Conservation (phyloP, 2,329 filamentous ascomycete genomes). For the Bipolaris bicolor region DNA sequence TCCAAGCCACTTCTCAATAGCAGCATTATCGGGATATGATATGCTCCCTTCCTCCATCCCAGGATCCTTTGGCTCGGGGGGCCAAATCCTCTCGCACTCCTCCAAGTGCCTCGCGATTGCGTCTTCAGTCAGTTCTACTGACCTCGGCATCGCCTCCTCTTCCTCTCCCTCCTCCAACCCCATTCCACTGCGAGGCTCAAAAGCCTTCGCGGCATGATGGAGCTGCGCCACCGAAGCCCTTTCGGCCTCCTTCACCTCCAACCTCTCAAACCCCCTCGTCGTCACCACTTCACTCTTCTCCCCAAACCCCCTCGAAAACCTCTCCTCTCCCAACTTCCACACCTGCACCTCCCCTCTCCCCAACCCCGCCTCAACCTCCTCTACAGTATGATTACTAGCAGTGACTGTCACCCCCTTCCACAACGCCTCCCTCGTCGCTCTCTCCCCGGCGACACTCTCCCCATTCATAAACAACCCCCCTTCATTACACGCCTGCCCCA, state of each 20-base stretch:
- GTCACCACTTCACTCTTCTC: constrained; percentile 1
- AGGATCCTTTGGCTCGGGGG: constrained; percentile 3
- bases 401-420: constrained; percentile 10
- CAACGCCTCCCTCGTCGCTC: constrained; percentile 14
- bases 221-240: background rate
- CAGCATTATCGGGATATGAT: background rate
- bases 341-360: background rate
- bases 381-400: constrained; percentile 5
- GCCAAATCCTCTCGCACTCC: constrained; percentile 4
- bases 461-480: constrained; percentile 12
- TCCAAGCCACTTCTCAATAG: constrained; percentile 5
- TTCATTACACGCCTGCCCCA: constrained; percentile 21
- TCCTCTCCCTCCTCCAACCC: background rate
- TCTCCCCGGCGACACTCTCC: constrained; percentile 18
- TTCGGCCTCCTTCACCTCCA: background rate
- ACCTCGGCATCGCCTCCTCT: constrained; percentile 4
- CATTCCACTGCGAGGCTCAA: background rate
- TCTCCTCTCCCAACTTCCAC: constrained; percentile 8
- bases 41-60: constrained; percentile 8
- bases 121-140: constrained; percentile 15
- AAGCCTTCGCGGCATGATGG: background rate
- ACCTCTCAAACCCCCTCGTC: constrained; percentile 11
- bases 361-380: background rate
- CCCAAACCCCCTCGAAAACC: constrained; percentile 12
- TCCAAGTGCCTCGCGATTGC: constrained; percentile 6